phyloP scores from a whole-genome alignment of 2,329 filamentous ascomycete genomes.

The Neocucurbitaria cava region DNA sequence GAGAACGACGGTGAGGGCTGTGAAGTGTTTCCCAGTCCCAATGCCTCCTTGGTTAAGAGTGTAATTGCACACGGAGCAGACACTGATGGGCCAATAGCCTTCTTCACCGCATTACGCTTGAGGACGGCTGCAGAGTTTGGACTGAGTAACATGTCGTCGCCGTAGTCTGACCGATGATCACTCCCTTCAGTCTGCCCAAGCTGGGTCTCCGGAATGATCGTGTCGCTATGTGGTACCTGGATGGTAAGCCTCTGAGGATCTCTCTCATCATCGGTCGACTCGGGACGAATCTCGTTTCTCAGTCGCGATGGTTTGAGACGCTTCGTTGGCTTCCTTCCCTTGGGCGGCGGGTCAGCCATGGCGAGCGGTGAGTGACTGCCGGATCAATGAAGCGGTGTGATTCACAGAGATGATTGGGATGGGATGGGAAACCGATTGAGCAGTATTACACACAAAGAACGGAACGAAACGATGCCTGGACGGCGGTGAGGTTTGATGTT shows the following conservation, averaged over 20 bases:
- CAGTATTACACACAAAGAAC: neutral
- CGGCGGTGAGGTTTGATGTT: neutral
- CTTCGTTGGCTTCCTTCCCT: conserved; percentile 11
- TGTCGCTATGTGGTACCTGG: conserved; percentile 29
- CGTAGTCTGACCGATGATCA: neutral
- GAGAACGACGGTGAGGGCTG: neutral
- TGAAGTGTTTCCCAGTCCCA: neutral
- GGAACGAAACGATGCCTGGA: neutral
- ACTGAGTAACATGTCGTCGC: neutral
- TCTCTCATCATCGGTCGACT: conserved; percentile 21
- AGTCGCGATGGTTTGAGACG: conserved; percentile 25
- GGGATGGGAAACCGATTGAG: too few relatives aligned
- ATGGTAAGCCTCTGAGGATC: conserved; percentile 1
- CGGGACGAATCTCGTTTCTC: conserved; percentile 24
- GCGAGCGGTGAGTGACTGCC: neutral
- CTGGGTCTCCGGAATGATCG: conserved; percentile 28
- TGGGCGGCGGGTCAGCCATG: conserved; percentile 20
- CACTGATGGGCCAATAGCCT: neutral
- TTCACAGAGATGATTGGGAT: neutral
- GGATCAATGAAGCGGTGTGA: neutral
- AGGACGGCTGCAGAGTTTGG: conserved; percentile 5
- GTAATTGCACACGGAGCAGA: neutral
- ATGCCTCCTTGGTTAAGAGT: neutral
- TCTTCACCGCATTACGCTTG: conserved; percentile 3
- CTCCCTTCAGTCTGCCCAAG: neutral